Conservation (phyloP, 202 grass and related monocot species). For the Brachypodium distachyon region DNA sequence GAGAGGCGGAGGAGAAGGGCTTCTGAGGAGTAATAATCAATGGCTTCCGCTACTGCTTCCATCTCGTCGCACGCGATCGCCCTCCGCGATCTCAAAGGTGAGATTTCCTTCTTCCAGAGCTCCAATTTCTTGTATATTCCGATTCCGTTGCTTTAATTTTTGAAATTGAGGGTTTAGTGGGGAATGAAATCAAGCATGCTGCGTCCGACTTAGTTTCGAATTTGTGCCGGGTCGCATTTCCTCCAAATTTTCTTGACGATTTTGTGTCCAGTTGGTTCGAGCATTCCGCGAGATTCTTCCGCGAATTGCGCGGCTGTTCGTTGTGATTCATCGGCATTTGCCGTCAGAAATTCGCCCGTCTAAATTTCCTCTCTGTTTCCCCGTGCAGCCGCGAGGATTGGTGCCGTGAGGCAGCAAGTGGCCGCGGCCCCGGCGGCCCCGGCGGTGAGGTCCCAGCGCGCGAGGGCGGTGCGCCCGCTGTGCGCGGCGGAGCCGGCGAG, state of each 20-base stretch:
- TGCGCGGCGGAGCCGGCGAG: constrained; percentile 49
- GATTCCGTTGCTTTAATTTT: background rate
- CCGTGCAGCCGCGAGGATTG: constrained; percentile 40
- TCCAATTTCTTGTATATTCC: background rate
- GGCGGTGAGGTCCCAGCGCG: constrained; percentile 19
- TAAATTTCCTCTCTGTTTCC: background rate
- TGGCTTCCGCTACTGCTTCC: constrained; percentile 63
- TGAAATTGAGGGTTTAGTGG: background rate
- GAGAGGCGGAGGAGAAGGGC: background rate
- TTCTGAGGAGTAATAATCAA: background rate
- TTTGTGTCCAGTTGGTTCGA: background rate
- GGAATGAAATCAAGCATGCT: background rate
- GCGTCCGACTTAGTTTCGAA: background rate
- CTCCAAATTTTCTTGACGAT: background rate
- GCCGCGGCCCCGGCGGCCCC: background rate
- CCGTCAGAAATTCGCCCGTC: background rate
- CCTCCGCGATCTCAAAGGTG: constrained; percentile 64
- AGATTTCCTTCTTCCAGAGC: background rate
- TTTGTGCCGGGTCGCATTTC: background rate
- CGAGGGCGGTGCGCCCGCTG: constrained; percentile 42
- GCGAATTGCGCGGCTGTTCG: background rate
- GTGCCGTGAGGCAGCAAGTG: constrained; percentile 31
- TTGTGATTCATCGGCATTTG: background rate
- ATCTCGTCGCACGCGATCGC: constrained; percentile 49
- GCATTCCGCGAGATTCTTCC: background rate